Evolutionary conservation across 1,284 basidiomycete species (phyloP), one percentile per base, ranked within the genome.

Genomic region (Mixia osmundae): DNA sequence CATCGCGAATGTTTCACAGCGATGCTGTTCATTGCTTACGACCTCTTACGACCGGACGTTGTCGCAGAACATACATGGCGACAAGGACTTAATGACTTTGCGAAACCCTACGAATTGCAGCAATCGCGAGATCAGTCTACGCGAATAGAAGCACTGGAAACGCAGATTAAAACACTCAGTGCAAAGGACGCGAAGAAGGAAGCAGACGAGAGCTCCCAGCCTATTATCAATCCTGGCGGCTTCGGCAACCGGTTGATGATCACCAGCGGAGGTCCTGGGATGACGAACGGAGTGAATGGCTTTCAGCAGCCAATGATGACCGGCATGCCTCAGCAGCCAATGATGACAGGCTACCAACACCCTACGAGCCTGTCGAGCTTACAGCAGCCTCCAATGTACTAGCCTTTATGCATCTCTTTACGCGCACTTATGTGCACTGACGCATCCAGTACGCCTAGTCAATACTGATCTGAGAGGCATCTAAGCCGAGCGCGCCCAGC

Each of bases 1-100:
- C 91, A 89, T 67, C 89, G 85, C 61, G 91, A 97, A 57, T 89
- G 82, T 57, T 95, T 91, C 57, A 75, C 83, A 0, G 83, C 82
- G 1, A 25, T 94, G 72, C 51, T 50, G 12, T 53, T 41, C 34
- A 46, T 50, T 23, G 51, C 46, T 61, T 97, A 87, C 61, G 87
- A 97, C 57, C 64, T 94, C 10, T 61, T 97, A 36, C 70, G 79
- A 27, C 68, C 82, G 1, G 91, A 97, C 55, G 61, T 87, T 40
- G 80, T 94, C 23, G 78, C 87, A 58, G 89, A 95, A 58, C 61
- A 91, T 26, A 79, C 77, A 45, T 97, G 91, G 91, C 73, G 80
- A 53, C 75, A 91, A 48, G 87, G 74, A 11, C 64, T 97, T 34
- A 78, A 78, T 52, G 91, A 97, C 59, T 94, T 89, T 61, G 78